Evolutionary conservation across 208 protist genomes (phyloP).

Genomic region (Acanthamoeba culbertsoni): DNA sequence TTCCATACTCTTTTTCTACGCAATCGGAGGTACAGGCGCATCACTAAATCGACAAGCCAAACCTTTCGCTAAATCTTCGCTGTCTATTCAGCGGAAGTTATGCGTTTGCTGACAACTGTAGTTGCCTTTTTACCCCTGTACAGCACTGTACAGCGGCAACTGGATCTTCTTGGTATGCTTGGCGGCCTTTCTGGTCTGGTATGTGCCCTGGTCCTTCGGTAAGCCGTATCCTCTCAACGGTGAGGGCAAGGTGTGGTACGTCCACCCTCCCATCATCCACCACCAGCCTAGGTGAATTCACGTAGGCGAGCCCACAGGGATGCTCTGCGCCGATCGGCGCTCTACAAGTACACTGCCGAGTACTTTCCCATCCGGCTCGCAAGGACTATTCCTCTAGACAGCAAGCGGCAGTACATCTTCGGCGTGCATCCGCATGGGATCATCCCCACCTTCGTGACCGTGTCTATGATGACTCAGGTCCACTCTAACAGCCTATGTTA

Average conservation of each 20-base stretch:
- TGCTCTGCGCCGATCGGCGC: not conserved
- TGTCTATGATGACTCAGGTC: not conserved
- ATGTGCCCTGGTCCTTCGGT: not conserved
- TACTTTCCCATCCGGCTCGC: conserved; percentile 12
- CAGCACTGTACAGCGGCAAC: not conserved
- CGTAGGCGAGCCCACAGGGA: not conserved
- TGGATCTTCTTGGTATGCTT: not conserved
- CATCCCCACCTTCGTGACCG: not conserved
- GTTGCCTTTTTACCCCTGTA: not conserved
- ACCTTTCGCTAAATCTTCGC: not conserved
- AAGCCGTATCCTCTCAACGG: not conserved
- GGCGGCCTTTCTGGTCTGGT: not conserved
- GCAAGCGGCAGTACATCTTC: not conserved
- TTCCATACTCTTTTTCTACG: not conserved
- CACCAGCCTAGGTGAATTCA: not conserved
- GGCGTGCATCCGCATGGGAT: not conserved
- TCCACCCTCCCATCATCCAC: not conserved
- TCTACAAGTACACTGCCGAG: conserved; percentile 1
- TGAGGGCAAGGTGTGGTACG: not conserved
- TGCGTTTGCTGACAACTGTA: not conserved
- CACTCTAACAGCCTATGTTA: not conserved
- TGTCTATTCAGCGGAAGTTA: not conserved
- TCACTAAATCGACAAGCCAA: not conserved
- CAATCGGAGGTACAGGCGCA: not conserved
- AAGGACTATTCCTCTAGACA: not conserved